phyloP scores from a whole-genome alignment of 768 basidiomycete species.

The Auricularia auricula-judae region DNA sequence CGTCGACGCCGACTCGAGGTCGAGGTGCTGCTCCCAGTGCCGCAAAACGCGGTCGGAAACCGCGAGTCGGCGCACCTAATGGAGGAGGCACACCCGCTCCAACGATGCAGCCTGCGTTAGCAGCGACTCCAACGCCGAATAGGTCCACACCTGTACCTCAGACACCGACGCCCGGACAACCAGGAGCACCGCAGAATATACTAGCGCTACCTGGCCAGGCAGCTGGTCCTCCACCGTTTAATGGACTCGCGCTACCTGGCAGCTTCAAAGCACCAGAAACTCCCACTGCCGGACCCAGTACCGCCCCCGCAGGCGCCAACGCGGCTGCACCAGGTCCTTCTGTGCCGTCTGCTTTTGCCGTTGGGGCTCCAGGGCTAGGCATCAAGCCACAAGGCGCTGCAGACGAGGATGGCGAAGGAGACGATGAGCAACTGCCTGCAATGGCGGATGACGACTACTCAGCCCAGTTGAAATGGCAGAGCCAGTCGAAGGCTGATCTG shows the following conservation, averaged over 20 bases:
- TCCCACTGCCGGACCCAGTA: neutral
- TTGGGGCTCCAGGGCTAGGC: neutral
- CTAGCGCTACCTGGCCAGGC: no score
- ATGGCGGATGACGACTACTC: slow-evolving; percentile 89
- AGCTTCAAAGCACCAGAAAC: neutral
- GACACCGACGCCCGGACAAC: no score
- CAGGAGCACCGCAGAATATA: no score
- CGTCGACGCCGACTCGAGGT: neutral
- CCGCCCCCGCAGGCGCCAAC: neutral
- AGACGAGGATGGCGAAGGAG: slow-evolving; percentile 35
- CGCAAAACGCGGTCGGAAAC: slow-evolving; percentile 23
- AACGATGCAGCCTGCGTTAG: neutral
- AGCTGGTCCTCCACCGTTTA: neutral
- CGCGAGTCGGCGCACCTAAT: slow-evolving; percentile 14
- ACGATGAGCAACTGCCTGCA: slow-evolving; percentile 68
- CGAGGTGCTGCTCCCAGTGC: slow-evolving; percentile 10
- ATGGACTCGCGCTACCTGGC: neutral
- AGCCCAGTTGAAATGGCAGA: slow-evolving; percentile 72
- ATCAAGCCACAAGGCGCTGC: neutral
- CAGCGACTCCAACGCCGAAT: neutral
- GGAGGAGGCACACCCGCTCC: slow-evolving; percentile 3
- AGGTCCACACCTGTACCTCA: neutral
- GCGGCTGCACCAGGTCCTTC: neutral
- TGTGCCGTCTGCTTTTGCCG: neutral
- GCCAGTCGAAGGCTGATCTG: slow-evolving; percentile 79